Conservation (phyloP, 2,329 filamentous ascomycete genomes). For the Alternaria triticina region DNA sequence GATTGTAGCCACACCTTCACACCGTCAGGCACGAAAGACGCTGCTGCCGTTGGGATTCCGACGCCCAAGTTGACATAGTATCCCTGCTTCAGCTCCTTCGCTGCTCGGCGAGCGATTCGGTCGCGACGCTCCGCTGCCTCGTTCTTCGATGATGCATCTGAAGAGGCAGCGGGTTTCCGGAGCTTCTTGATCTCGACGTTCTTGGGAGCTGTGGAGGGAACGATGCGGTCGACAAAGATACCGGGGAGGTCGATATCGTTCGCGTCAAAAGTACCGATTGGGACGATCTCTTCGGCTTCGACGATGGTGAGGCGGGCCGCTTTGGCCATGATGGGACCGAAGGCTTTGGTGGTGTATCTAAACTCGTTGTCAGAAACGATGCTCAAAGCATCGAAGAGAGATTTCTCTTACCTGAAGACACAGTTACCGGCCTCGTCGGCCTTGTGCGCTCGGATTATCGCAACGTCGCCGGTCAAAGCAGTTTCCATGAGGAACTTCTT, state of each 20-base stretch:
- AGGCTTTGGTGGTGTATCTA: slow-evolving; percentile 48
- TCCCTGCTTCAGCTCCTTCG: slow-evolving; percentile 92
- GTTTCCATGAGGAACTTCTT: slow-evolving; percentile 79
- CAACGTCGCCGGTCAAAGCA: slow-evolving; percentile 75
- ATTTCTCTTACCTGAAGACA: slow-evolving; percentile 60
- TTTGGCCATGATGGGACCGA: slow-evolving; percentile 71
- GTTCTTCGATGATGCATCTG: slow-evolving; percentile 18
- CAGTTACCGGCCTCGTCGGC: slow-evolving; percentile 80
- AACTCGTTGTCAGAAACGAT: not conserved
- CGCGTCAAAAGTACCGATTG: slow-evolving; percentile 82
- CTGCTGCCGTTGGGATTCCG: slow-evolving; percentile 90
- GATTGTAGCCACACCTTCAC: slow-evolving; percentile 68
- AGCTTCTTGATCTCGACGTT: slow-evolving; percentile 68
- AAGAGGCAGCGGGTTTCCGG: slow-evolving; percentile 28
- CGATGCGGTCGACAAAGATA: slow-evolving; percentile 89
- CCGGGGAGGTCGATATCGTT: slow-evolving; percentile 85
- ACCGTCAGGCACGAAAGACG: slow-evolving; percentile 69
- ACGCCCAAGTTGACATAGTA: slow-evolving; percentile 95
- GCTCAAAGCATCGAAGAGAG: not conserved
- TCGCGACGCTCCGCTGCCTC: slow-evolving; percentile 59
- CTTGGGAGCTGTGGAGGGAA: slow-evolving; percentile 79
- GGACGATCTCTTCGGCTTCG: slow-evolving; percentile 92
- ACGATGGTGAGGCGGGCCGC: slow-evolving; percentile 92
- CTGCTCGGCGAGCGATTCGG: slow-evolving; percentile 80
- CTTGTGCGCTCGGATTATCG: slow-evolving; percentile 77